Percentiles rank a stretch among this genome's conserved stretches.
Conservation (phyloP, 1,139 yeast species). For the Arxiozyma bovina region DNA sequence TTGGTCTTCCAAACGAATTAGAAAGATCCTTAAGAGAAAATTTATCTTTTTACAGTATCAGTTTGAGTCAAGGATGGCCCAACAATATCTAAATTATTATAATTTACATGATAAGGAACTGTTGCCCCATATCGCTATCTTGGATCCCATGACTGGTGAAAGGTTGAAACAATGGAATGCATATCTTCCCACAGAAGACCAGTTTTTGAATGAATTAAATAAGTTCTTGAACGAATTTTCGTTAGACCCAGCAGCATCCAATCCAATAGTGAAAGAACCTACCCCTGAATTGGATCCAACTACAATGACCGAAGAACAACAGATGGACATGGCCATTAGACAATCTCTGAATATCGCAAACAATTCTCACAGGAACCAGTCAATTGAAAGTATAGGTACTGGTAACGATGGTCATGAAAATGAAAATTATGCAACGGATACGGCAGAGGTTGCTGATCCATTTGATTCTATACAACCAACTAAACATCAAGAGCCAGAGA, state of each 20-base stretch:
- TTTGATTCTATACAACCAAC: conserved; percentile 35
- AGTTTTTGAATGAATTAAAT: conserved; percentile 54
- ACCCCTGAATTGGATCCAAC: conserved; percentile 46
- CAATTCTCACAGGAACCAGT: conserved; percentile 10
- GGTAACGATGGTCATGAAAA: conserved; percentile 7
- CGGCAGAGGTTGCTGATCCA: conserved; percentile 14
- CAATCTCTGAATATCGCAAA: conserved; percentile 42
- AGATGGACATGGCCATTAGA: conserved; percentile 66
- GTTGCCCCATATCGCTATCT: conserved; percentile 81
- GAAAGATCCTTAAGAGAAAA: conserved; percentile 51
- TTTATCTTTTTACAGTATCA: conserved; percentile 81
- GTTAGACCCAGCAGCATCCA: conserved; percentile 53
- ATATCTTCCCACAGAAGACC: conserved; percentile 49
- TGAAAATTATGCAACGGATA: conserved; percentile 8
- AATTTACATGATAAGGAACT: conserved; percentile 41
- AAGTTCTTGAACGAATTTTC: conserved; percentile 58
- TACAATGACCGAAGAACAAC: conserved; percentile 73
- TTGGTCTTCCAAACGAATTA: conserved; percentile 71
- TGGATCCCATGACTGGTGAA: conserved; percentile 95
- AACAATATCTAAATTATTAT: conserved; percentile 61
- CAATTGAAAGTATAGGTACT: conserved; percentile 5
- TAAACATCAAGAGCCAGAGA: conserved; percentile 53
- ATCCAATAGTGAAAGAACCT: conserved; percentile 50
- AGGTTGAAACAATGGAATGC: conserved; percentile 62
- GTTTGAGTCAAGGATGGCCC: conserved; percentile 65